Evolutionary conservation across 306 rosid species (phyloP).

Genomic region (Begonia peltatifolia): DNA sequence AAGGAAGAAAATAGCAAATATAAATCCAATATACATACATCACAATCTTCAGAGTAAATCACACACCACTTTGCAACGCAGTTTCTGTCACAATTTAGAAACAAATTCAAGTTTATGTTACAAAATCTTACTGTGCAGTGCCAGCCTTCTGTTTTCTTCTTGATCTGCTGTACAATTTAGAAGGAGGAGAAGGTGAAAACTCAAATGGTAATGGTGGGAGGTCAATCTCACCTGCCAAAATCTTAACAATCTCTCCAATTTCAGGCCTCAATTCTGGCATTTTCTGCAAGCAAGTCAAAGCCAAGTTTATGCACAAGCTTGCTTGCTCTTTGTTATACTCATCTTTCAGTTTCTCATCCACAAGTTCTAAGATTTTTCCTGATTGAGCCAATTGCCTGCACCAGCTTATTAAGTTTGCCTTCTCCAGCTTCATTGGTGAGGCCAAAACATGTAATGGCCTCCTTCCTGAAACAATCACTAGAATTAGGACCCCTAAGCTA

Average conservation of each 20-base stretch:
- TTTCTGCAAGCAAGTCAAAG: constrained; percentile 64
- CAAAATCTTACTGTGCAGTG: constrained; percentile 22
- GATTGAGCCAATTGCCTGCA: constrained; percentile 73
- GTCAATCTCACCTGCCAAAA: constrained; percentile 81
- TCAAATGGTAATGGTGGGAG: constrained; percentile 65
- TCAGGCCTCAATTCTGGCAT: constrained; percentile 84
- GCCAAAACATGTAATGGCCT: constrained; percentile 80
- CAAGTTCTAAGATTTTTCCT: constrained; percentile 70
- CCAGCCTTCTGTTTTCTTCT: constrained; percentile 44
- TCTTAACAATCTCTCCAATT: constrained; percentile 68
- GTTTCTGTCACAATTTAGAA: no score
- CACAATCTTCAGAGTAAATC: no score
- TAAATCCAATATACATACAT: no score
- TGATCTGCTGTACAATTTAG: constrained; percentile 52
- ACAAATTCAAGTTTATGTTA: no score
- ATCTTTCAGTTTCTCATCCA: constrained; percentile 65
- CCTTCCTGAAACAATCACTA: constrained; percentile 85
- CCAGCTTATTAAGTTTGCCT: constrained; percentile 89
- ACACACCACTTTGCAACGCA: no score
- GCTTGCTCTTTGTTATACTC: constrained; percentile 70
- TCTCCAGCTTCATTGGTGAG: constrained; percentile 94
- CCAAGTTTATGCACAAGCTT: constrained; percentile 69
- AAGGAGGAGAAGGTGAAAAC: constrained; percentile 88
- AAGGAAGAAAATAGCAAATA: no score
- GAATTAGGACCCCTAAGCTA: constrained; percentile 84